phyloP scores from a whole-genome alignment of 139 green algal genomes.

The Volvox africanus region DNA sequence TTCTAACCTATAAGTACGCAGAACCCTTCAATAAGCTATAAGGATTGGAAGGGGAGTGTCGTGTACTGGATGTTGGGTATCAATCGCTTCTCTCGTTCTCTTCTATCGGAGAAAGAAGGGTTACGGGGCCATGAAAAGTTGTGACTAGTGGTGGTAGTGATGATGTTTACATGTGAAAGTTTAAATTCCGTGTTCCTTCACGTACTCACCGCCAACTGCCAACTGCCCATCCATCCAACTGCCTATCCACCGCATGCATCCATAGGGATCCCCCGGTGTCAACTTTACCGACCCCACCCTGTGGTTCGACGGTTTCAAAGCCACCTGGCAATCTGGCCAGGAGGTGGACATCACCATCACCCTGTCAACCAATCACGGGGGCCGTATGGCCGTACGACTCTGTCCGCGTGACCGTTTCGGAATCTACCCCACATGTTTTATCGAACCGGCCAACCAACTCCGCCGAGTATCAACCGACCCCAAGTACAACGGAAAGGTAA shows the following conservation, averaged over 20 bases:
- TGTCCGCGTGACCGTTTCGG: slow-evolving; percentile 28
- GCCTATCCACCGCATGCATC: neutral
- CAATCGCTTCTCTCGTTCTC: no score
- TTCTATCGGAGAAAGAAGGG: no score
- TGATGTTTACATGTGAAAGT: no score
- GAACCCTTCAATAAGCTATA: no score
- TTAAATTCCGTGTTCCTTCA: no score
- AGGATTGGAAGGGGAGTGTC: no score
- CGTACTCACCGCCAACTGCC: neutral
- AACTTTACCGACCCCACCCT: slow-evolving; percentile 24
- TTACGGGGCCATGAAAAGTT: no score
- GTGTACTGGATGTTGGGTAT: no score
- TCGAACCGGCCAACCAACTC: slow-evolving; percentile 32
- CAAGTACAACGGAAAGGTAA: slow-evolving; percentile 34
- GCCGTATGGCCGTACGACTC: slow-evolving; percentile 44
- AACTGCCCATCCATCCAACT: no score
- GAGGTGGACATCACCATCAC: slow-evolving; percentile 30
- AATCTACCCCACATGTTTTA: slow-evolving; percentile 34
- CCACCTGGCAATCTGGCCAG: neutral
- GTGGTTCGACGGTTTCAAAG: slow-evolving; percentile 38
- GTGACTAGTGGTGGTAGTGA: no score
- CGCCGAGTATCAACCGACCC: neutral
- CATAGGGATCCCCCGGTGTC: neutral
- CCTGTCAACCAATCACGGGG: slow-evolving; percentile 41
- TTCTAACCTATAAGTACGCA: no score